phyloP scores from a whole-genome alignment of 192 early-diverging fungal species.

The Gorgonomyces haynaldii region DNA sequence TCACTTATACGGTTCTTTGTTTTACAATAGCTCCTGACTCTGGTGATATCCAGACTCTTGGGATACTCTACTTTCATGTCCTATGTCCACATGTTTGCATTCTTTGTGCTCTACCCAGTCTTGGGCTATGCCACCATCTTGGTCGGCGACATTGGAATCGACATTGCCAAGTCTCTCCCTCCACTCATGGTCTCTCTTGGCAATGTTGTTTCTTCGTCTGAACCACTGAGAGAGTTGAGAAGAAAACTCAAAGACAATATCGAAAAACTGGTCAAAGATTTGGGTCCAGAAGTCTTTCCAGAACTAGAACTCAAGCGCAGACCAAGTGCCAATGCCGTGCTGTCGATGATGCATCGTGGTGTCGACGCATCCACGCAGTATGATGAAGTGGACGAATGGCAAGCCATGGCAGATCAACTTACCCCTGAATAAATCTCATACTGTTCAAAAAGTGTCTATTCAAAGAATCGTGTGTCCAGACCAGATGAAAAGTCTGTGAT shows the following conservation, averaged over 20 bases:
- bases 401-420: no score
- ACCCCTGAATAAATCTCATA: no score
- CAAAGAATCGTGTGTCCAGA: no score
- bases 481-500: no score
- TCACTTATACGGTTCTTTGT: constrained; percentile 26
- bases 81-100: constrained; percentile 66
- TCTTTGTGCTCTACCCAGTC: constrained; percentile 52
- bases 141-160: constrained; percentile 26
- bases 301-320: constrained; percentile 28
- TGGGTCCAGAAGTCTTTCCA: constrained; percentile 46
- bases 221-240: constrained; percentile 55
- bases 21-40: constrained; percentile 34
- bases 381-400: no score
- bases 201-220: constrained; percentile 24
- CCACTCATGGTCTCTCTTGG: constrained; percentile 70
- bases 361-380: no score
- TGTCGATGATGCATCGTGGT: no score
- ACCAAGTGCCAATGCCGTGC: no score
- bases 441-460: no score
- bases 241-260: constrained; percentile 64
- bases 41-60: neutral
- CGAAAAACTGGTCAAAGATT: constrained; percentile 70
- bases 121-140: constrained; percentile 26
- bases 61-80: constrained; percentile 58
- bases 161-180: constrained; percentile 56